Conservation (phyloP, 257 asterid species). For the Cordia subcordata region DNA sequence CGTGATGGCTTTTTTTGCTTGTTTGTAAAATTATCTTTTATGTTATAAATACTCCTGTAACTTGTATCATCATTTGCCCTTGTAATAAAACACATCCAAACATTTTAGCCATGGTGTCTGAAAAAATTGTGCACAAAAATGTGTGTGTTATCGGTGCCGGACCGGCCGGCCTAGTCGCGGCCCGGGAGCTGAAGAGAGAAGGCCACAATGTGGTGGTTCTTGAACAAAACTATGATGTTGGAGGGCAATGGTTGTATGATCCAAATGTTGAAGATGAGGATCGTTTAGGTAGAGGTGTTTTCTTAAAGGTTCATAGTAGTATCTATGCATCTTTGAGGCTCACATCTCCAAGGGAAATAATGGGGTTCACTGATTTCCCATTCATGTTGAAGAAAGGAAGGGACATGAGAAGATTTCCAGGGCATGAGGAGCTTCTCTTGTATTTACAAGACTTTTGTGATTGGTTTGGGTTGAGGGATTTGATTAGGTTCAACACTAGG, state of each 20-base stretch:
- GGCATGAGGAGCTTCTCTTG: constrained; percentile 58
- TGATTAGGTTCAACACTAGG: constrained; percentile 63
- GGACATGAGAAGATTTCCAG: constrained; percentile 78
- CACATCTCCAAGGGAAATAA: constrained; percentile 61
- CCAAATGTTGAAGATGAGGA: constrained; percentile 50
- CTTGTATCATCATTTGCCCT: background rate
- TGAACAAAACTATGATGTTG: constrained; percentile 73
- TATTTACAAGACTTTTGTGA: constrained; percentile 72
- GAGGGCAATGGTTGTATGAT: constrained; percentile 88
- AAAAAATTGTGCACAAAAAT: constrained; percentile 31
- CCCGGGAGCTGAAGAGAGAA: constrained; percentile 77
- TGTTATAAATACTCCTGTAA: background rate
- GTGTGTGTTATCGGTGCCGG: constrained; percentile 87
- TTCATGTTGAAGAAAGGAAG: constrained; percentile 51
- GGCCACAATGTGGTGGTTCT: constrained; percentile 74
- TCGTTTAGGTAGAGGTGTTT: constrained; percentile 34
- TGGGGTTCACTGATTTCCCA: constrained; percentile 88
- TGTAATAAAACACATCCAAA: background rate
- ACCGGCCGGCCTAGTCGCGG: constrained; percentile 74
- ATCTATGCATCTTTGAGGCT: constrained; percentile 59
- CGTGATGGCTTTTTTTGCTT: background rate
- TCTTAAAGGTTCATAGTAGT: constrained; percentile 64
- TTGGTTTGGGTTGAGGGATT: constrained; percentile 55
- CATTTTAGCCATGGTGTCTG: constrained; percentile 39
- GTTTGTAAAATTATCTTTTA: background rate